Conservation (phyloP, 768 basidiomycete species). For the Hypholoma fasciculare region DNA sequence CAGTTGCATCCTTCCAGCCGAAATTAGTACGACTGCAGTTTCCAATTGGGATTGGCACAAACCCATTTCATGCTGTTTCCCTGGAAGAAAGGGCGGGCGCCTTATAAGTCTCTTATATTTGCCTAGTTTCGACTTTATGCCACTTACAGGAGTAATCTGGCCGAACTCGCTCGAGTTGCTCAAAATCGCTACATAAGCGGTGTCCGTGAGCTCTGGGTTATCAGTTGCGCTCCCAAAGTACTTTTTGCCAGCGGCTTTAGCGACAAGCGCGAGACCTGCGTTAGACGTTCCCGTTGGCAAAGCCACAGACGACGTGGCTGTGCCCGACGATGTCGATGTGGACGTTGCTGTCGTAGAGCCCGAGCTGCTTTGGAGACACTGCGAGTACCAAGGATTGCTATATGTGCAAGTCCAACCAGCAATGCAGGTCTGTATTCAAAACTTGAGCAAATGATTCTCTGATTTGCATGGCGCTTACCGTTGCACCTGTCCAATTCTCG, state of each 20-base stretch:
- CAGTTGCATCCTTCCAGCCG: conserved; percentile 45
- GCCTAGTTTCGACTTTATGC: not conserved
- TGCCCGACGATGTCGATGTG: not conserved
- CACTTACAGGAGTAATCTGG: conserved; percentile 45
- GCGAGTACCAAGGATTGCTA: conserved; percentile 43
- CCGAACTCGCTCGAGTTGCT: conserved; percentile 39
- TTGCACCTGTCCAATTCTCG: conserved; percentile 27
- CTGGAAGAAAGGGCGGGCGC: conserved; percentile 7
- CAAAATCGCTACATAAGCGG: conserved; percentile 38
- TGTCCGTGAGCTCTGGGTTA: conserved; percentile 44
- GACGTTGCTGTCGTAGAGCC: not conserved
- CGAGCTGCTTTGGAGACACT: conserved; percentile 36
- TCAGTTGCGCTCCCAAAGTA: conserved; percentile 55
- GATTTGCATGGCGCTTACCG: conserved; percentile 15
- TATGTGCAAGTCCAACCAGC: conserved; percentile 38
- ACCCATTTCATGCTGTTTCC: conserved; percentile 61
- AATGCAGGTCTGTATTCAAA: conserved; percentile 32
- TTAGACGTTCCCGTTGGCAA: conserved; percentile 9
- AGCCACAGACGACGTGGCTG: not conserved
- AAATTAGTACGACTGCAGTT: not conserved
- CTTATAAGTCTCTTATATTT: not conserved
- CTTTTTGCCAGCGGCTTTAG: conserved; percentile 42
- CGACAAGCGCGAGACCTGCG: conserved; percentile 27
- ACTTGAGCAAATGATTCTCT: not conserved
- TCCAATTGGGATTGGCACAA: conserved; percentile 1